These are phyloP conservation scores for Auricularia cornea DNA, from an alignment of 768 basidiomycete genomes.

Conservation along the genomic window DNA sequence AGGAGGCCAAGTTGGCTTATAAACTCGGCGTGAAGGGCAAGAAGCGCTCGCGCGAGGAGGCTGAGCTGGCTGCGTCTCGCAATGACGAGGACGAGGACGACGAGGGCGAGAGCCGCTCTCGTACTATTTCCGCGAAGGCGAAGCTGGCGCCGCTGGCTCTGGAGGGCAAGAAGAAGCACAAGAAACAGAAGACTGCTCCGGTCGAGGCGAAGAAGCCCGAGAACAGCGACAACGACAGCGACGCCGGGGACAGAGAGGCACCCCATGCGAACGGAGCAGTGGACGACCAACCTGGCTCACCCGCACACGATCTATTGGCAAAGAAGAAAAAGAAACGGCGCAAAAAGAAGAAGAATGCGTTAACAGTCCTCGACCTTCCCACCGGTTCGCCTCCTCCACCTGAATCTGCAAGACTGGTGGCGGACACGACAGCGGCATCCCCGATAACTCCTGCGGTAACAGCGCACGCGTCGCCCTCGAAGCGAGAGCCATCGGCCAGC, in stretches of 20 bases:
- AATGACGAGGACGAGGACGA: slow-evolving; percentile 28
- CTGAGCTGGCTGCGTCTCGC: slow-evolving; percentile 15
- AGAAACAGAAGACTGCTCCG: slow-evolving; percentile 21
- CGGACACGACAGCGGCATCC: too few relatives aligned
- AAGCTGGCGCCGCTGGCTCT: slow-evolving; percentile 48
- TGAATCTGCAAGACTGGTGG: too few relatives aligned
- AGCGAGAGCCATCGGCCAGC: too few relatives aligned
- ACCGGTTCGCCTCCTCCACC: too few relatives aligned
- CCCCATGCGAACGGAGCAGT: neutral
- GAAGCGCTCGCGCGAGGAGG: slow-evolving; percentile 40
- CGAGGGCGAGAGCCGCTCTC: slow-evolving; percentile 53
- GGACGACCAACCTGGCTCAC: neutral
- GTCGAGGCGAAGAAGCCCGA: neutral
- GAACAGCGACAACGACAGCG: neutral
- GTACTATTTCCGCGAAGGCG: slow-evolving; percentile 50
- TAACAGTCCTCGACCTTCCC: neutral
- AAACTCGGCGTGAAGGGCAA: slow-evolving; percentile 41
- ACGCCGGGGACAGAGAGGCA: neutral
- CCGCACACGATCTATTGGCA: neutral
- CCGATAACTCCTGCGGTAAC: too few relatives aligned
- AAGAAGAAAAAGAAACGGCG: slow-evolving; percentile 20
- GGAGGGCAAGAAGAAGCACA: slow-evolving; percentile 35
- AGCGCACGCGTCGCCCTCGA: too few relatives aligned
- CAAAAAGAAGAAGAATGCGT: slow-evolving; percentile 11
- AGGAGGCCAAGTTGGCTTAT: slow-evolving; percentile 53